phyloP scores from a whole-genome alignment of 2,329 filamentous ascomycete species.

The Aspergillus sp. region DNA sequence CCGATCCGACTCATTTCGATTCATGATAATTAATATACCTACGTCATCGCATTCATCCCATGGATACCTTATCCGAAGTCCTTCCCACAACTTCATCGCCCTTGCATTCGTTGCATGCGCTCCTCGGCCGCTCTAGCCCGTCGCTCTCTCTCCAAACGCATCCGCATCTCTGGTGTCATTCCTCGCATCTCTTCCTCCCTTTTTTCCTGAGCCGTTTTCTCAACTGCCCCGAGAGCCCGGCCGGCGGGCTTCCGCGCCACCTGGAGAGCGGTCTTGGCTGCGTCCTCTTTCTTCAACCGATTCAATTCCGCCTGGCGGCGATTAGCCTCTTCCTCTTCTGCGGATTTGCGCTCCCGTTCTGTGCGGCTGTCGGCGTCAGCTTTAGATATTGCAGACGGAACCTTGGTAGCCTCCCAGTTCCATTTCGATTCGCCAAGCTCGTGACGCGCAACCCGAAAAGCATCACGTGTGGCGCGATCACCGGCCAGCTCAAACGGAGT shows the following conservation, averaged over 20 bases:
- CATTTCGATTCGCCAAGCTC: conserved; percentile 75
- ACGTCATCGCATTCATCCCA: background rate
- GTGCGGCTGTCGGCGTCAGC: conserved; percentile 68
- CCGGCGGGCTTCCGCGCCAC: conserved; percentile 53
- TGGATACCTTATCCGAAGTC: too few species aligned
- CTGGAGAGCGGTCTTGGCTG: conserved; percentile 36
- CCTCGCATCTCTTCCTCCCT: conserved; percentile 81
- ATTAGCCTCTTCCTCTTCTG: conserved; percentile 65
- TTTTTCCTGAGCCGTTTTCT: conserved; percentile 75
- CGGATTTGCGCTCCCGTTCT: conserved; percentile 67
- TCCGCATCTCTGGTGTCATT: conserved; percentile 81
- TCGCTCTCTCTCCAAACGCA: conserved; percentile 80
- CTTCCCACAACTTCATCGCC: conserved; percentile 14
- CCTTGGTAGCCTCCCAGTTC: conserved; percentile 73
- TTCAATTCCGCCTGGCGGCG: conserved; percentile 73
- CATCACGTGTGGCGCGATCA: conserved; percentile 80
- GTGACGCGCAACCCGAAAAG: conserved; percentile 82
- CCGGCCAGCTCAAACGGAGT: conserved; percentile 84
- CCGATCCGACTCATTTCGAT: background rate
- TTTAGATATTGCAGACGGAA: conserved; percentile 69
- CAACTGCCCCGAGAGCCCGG: conserved; percentile 55
- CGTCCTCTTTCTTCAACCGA: conserved; percentile 64
- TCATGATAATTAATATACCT: background rate
- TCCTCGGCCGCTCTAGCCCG: conserved; percentile 90
- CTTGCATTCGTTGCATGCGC: conserved; percentile 68